Evolutionary conservation across 2,329 filamentous ascomycete genomes (phyloP), one percentile per base, ranked within the genome.

Genomic region (Colletotrichum filicis): DNA sequence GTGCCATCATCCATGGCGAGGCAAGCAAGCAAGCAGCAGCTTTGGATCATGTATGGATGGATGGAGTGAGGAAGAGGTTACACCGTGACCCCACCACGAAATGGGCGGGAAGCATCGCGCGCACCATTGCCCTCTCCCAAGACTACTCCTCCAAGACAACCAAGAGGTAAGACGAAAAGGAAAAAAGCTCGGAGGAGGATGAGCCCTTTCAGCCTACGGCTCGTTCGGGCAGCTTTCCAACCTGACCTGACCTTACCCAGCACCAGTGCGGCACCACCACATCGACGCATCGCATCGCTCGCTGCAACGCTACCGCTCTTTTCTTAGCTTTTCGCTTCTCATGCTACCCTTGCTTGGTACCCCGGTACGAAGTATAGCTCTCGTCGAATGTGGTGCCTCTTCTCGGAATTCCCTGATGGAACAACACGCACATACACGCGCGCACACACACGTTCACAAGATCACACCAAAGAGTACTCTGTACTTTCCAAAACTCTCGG

Each of bases 211-310:
- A 85, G 84, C 83, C 83, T 85, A 81, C 84, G 84, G 84, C 81
- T 83, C 80, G 76, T 84, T 86, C 84, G 84, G 85, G 82, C 79
- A 81, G 77, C 78, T 83, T 84, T 80, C 83, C 81, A 82, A 79
- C 58, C 42, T 46, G 62, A 61, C 24, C 14, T 37, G 24, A 59
- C 75, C 75, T 35, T 66, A 73, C 60, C 70, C 61, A 71, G 24
- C 35, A 53, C 32, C 22, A 24, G 37, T 42, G 37, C 32, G 32
- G 32, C 37, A 42, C 37, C 37, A 42, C 37, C 35, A 37, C 8
- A 49, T 49, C 42, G 42, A 22, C 55, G 37, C 37, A 55, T 68
- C 42, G 49, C 53, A 59, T 72, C 53, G 59, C 57, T 24, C 22
- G 53, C 14, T 70, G 66, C 70, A 46, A 73, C 70, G 66, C 70